Percentiles rank a stretch among this genome's conserved stretches.
Evolutionary conservation across 2,329 filamentous ascomycete genomes (phyloP).

Genomic region (Helminthosporium solani): DNA sequence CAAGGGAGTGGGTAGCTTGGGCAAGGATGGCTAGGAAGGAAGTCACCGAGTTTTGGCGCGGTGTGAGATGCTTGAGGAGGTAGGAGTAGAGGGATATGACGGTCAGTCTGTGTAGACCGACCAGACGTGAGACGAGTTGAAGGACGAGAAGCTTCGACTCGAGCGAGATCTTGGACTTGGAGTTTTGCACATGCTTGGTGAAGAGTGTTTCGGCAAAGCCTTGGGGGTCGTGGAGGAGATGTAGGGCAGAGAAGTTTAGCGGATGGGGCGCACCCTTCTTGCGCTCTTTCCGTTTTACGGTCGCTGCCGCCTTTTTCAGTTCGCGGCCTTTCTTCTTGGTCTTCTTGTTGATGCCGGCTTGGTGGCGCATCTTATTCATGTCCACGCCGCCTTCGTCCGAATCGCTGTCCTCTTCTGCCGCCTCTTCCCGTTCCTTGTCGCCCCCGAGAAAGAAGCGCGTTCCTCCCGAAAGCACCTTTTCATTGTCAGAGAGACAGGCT

Average conservation of each 20-base stretch:
- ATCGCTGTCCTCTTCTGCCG: slow-evolving; percentile 78
- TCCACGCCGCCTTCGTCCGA: slow-evolving; percentile 72
- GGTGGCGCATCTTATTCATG: slow-evolving; percentile 78
- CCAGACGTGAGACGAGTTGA: slow-evolving; percentile 84
- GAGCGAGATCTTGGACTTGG: slow-evolving; percentile 78
- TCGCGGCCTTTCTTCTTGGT: slow-evolving; percentile 80
- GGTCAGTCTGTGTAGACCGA: slow-evolving; percentile 89
- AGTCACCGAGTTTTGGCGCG: slow-evolving; percentile 84
- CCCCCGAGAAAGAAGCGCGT: slow-evolving; percentile 94
- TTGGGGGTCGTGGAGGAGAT: slow-evolving; percentile 91
- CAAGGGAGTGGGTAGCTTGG: slow-evolving; percentile 85
- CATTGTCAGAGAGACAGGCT: slow-evolving; percentile 82
- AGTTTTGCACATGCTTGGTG: slow-evolving; percentile 84
- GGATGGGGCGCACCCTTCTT: slow-evolving; percentile 86
- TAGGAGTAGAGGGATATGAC: slow-evolving; percentile 92
- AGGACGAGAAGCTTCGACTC: slow-evolving; percentile 89
- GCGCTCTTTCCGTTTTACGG: slow-evolving; percentile 74
- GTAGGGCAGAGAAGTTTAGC: slow-evolving; percentile 93
- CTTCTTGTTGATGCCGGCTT: slow-evolving; percentile 94
- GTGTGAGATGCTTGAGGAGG: slow-evolving; percentile 87
- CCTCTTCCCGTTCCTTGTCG: slow-evolving; percentile 91
- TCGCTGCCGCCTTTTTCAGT: slow-evolving; percentile 78
- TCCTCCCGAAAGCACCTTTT: slow-evolving; percentile 85
- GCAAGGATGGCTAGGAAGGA: slow-evolving; percentile 90
- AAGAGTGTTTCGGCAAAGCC: slow-evolving; percentile 90